Conservation (phyloP, 2,329 filamentous ascomycete genomes). For the Colletotrichum sp. region DNA sequence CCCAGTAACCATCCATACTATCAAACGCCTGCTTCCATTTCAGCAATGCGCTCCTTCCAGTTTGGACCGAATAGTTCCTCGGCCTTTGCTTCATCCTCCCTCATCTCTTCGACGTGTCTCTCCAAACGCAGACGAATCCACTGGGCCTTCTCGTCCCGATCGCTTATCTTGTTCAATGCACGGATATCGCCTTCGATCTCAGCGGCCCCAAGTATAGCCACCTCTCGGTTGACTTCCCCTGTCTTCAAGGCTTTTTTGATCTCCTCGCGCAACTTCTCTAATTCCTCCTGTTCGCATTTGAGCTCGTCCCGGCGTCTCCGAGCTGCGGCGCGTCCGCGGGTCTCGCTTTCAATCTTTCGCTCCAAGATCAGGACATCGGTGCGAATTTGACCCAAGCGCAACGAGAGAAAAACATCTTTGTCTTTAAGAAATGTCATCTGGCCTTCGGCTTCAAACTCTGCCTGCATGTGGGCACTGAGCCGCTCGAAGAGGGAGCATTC, state of each 20-base stretch:
- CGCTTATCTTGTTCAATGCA: neutral
- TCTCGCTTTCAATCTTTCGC: neutral
- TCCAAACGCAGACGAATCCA: neutral
- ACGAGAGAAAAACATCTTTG: fast-evolving
- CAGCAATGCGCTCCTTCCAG: neutral
- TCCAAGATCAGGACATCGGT: neutral
- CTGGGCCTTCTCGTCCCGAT: neutral
- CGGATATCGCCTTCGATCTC: neutral
- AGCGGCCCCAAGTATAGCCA: neutral
- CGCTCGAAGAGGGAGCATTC: neutral
- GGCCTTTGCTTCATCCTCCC: neutral
- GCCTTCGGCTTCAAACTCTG: neutral
- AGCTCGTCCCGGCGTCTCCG: neutral
- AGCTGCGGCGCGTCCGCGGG: no score
- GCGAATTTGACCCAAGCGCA: neutral
- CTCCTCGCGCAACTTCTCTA: neutral
- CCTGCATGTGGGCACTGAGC: neutral
- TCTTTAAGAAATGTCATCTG: neutral
- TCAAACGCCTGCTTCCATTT: fast-evolving
- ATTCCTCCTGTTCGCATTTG: neutral
- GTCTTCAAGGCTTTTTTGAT: neutral
- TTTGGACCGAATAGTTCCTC: neutral
- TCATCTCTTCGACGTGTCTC: neutral
- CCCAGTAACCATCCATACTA: neutral
- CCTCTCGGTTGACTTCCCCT: neutral